These are phyloP conservation scores for Plasmodium knowlesi DNA, from an alignment of 169 alveolate species.

Conservation along the genomic window DNA sequence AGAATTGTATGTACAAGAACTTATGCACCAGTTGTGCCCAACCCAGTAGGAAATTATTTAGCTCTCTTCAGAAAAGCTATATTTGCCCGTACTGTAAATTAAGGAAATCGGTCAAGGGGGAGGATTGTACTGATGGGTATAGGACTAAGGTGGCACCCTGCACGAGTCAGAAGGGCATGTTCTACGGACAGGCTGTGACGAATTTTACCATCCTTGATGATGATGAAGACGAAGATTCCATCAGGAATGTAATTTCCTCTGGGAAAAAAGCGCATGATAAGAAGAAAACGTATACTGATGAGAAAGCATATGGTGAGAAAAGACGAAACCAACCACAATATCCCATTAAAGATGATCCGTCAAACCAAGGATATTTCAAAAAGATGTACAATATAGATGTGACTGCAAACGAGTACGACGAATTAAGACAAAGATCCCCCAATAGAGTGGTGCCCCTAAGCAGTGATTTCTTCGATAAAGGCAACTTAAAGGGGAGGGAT, in stretches of 20 bases:
- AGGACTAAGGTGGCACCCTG: too few relatives aligned
- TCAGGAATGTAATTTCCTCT: neutral
- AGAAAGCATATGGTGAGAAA: neutral
- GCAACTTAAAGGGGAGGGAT: neutral
- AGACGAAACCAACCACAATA: neutral
- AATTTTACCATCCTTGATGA: conserved; percentile 1
- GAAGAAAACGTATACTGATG: neutral
- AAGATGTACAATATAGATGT: neutral
- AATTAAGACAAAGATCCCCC: neutral
- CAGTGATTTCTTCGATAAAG: neutral
- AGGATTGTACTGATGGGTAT: neutral
- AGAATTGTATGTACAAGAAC: neutral
- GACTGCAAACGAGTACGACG: neutral
- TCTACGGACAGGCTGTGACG: conserved; percentile 8
- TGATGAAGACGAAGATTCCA: neutral
- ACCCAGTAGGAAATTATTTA: neutral
- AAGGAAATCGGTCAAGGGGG: neutral
- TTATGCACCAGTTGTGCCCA: neutral
- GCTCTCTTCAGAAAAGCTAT: neutral
- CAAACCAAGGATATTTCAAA: neutral
- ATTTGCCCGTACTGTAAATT: conserved; percentile 13
- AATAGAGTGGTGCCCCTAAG: neutral
- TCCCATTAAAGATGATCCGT: neutral
- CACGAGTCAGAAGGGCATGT: neutral
- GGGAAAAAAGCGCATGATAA: neutral